Conservation (phyloP, 2,329 filamentous ascomycete genomes). For the Massarina eburnea region DNA sequence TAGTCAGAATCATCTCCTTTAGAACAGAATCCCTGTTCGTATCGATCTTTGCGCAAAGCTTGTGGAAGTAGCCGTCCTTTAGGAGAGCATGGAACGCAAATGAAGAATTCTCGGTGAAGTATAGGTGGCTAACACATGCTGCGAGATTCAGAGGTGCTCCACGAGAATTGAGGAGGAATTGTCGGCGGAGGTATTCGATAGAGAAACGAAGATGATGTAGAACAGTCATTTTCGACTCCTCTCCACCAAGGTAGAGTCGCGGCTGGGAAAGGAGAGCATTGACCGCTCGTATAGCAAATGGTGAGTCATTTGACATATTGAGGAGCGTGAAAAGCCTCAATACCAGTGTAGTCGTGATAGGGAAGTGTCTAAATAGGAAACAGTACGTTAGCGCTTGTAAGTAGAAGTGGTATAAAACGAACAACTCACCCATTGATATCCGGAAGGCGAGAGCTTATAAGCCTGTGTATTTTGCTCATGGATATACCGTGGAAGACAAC, state of each 20-base stretch:
- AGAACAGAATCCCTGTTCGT: conserved; percentile 54
- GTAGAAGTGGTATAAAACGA: neutral
- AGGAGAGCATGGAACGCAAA: conserved; percentile 78
- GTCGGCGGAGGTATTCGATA: conserved; percentile 74
- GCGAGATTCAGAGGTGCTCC: conserved; percentile 74
- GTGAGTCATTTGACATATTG: conserved; percentile 64
- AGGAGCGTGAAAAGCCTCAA: conserved; percentile 69
- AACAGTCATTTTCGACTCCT: conserved; percentile 67
- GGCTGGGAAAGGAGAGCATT: conserved; percentile 70
- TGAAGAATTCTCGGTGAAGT: conserved; percentile 73
- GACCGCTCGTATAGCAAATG: conserved; percentile 63
- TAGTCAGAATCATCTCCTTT: conserved; percentile 65
- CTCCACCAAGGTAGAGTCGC: conserved; percentile 69
- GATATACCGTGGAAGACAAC: conserved; percentile 74
- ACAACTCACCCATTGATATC: conserved; percentile 61
- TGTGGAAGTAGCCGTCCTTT: conserved; percentile 69
- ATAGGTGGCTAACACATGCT: conserved; percentile 69
- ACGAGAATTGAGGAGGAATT: conserved; percentile 62
- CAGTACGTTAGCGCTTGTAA: neutral
- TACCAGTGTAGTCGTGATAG: conserved; percentile 72
- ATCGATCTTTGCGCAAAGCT: conserved; percentile 61
- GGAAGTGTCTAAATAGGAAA: conserved; percentile 60
- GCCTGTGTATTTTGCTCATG: conserved; percentile 62
- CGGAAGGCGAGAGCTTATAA: conserved; percentile 73
- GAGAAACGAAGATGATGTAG: conserved; percentile 79